These are phyloP conservation scores for Rachicladosporium sp. DNA, from an alignment of 2,329 filamentous ascomycete genomes.

Conservation along the genomic window DNA sequence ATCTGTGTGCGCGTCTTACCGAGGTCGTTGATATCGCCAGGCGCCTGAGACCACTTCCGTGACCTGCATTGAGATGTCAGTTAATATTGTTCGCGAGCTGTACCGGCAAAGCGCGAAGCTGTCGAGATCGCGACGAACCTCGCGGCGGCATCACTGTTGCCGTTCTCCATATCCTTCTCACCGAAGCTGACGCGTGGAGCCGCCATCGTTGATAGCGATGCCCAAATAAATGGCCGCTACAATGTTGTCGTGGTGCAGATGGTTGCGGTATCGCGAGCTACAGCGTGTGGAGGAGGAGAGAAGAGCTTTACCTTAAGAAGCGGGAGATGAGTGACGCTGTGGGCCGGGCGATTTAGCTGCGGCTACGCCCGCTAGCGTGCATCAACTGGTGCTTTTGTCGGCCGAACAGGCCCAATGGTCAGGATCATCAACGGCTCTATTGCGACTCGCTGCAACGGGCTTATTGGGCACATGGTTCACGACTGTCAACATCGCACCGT, in stretches of 20 bases:
- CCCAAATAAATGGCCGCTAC: slow-evolving; percentile 21
- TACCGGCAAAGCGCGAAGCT: slow-evolving; percentile 1
- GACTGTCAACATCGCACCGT: no score
- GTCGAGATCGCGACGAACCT: slow-evolving; percentile 8
- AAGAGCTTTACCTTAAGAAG: slow-evolving; percentile 5
- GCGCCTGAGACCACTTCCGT: slow-evolving; percentile 28
- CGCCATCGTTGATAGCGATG: slow-evolving; percentile 23
- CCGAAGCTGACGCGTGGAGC: slow-evolving; percentile 27
- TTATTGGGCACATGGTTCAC: no score
- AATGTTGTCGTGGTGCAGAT: no score
- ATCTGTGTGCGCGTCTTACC: slow-evolving; percentile 12
- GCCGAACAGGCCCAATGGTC: no score
- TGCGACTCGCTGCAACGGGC: no score
- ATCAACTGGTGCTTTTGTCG: no score
- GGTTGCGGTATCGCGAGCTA: background rate
- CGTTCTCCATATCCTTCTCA: slow-evolving; percentile 28
- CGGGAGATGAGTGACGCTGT: background rate
- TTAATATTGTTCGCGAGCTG: background rate
- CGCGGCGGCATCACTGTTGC: slow-evolving; percentile 18
- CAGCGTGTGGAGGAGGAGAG: slow-evolving; percentile 6
- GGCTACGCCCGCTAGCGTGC: no score
- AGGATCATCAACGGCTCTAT: no score
- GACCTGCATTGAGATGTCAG: slow-evolving; percentile 13
- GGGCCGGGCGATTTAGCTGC: no score
- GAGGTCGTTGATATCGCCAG: slow-evolving; percentile 31